Conservation (phyloP, 2,329 filamentous ascomycete species). For the Ilyonectria destructans region DNA sequence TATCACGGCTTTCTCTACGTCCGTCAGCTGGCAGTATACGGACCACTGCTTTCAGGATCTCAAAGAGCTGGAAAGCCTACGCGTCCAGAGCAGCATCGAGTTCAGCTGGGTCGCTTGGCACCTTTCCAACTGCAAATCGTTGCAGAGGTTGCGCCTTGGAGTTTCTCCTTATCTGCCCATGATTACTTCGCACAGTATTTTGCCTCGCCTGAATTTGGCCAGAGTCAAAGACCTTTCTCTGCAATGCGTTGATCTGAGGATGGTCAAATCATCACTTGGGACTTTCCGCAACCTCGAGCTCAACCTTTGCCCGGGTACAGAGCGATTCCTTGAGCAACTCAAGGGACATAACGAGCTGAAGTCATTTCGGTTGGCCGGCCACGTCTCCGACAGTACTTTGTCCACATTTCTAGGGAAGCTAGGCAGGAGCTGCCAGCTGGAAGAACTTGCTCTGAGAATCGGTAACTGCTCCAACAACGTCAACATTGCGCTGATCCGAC, state of each 20-base stretch:
- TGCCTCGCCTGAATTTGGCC: too few species aligned
- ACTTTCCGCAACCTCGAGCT: background rate
- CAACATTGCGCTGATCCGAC: constrained; percentile 2
- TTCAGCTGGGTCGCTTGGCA: too few species aligned
- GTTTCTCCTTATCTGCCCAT: too few species aligned
- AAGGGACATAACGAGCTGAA: background rate
- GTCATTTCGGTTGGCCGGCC: background rate
- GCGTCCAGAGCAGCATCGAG: too few species aligned
- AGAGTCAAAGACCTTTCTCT: background rate
- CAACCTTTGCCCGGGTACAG: background rate
- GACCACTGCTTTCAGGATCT: too few species aligned
- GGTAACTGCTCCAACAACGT: background rate
- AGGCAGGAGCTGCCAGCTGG: background rate
- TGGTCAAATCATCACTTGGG: background rate
- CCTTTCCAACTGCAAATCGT: too few species aligned
- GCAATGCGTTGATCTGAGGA: background rate
- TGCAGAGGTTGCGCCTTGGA: too few species aligned
- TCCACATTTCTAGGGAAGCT: constrained; percentile 1
- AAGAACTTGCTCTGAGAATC: background rate
- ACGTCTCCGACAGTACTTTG: background rate
- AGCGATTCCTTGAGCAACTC: background rate
- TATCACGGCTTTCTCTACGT: too few species aligned
- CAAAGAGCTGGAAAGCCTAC: too few species aligned
- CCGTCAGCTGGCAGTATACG: too few species aligned
- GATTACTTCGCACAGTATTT: too few species aligned